Percentiles rank a stretch among this genome's conserved stretches.
These are phyloP conservation scores for Prunus mongolica DNA, from an alignment of 306 rosid genomes.

Conservation along the genomic window DNA sequence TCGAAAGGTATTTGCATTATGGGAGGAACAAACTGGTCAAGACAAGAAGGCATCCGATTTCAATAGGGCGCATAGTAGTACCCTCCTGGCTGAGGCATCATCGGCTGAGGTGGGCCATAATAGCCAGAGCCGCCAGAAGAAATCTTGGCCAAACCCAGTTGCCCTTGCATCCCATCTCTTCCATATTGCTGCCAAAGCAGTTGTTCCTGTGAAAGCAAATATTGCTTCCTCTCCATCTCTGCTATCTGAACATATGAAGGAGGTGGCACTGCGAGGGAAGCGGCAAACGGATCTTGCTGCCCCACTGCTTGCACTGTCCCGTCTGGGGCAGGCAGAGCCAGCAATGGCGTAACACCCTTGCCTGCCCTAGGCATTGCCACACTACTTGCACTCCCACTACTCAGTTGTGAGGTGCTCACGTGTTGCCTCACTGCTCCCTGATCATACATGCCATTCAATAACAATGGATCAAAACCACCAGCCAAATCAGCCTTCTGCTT, in stretches of 20 bases:
- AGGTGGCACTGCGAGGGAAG: slow-evolving; percentile 69
- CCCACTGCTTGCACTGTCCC: slow-evolving; percentile 61
- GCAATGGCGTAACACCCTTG: slow-evolving; percentile 40
- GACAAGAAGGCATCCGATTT: background rate
- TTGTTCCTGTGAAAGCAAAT: slow-evolving; percentile 68
- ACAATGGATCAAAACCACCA: slow-evolving; percentile 74
- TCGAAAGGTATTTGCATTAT: slow-evolving; percentile 8
- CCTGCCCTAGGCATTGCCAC: slow-evolving; percentile 54
- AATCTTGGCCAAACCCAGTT: slow-evolving; percentile 46
- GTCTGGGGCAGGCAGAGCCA: slow-evolving; percentile 86
- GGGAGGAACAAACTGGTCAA: background rate
- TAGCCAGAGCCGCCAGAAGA: slow-evolving; percentile 46
- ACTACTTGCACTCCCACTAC: slow-evolving; percentile 80
- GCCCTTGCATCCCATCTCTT: slow-evolving; percentile 81
- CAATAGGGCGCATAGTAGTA: slow-evolving; percentile 47
- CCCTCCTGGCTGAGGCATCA: slow-evolving; percentile 64
- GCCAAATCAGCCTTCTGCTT: slow-evolving; percentile 69
- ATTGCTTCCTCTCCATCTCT: slow-evolving; percentile 83
- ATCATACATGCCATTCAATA: slow-evolving; percentile 89
- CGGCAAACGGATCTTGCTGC: slow-evolving; percentile 74
- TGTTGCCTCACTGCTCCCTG: slow-evolving; percentile 83
- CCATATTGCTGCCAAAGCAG: slow-evolving; percentile 77
- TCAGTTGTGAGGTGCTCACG: slow-evolving; percentile 46
- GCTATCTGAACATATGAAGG: slow-evolving; percentile 90
- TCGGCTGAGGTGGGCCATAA: slow-evolving; percentile 40